A percentile compares a stretch with the other conserved stretches of the same genome.
phyloP scores from a whole-genome alignment of 805 yeast genomes.

The Myxozyma lipomycoides region DNA sequence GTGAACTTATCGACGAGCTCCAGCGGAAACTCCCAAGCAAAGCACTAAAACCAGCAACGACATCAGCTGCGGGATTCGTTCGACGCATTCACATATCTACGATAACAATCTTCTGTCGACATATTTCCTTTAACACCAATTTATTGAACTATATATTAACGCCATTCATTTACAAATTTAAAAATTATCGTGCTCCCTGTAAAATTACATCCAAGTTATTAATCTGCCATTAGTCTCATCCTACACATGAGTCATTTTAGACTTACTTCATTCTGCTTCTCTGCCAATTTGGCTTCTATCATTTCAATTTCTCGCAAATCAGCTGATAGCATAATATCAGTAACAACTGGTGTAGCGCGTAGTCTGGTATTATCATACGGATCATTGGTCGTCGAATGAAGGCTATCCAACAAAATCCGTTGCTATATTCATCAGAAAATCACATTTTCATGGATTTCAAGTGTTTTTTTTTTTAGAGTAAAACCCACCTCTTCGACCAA shows the following conservation, averaged over 20 bases:
- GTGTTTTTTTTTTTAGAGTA: too few species aligned
- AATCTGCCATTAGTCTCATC: neutral
- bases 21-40: too few species aligned
- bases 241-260: neutral
- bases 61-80: too few species aligned
- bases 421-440: constrained; percentile 8
- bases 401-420: constrained; percentile 6
- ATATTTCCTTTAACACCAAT: too few species aligned
- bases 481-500: constrained; percentile 21
- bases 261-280: constrained; percentile 4
- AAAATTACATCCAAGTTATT: neutral
- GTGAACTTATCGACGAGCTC: too few species aligned
- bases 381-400: constrained; percentile 17
- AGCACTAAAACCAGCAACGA: too few species aligned
- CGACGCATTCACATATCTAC: too few species aligned
- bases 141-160: too few species aligned
- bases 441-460: too few species aligned
- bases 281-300: constrained; percentile 1
- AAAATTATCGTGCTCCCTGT: neutral
- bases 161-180: too few species aligned
- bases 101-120: too few species aligned
- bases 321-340: neutral
- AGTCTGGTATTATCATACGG: constrained; percentile 1
- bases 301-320: constrained; percentile 4
- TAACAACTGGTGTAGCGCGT: neutral